Evolutionary conservation across 208 protist genomes (phyloP), one percentile per base, ranked within the genome.

Genomic region (Endotrypanum monterogeii): DNA sequence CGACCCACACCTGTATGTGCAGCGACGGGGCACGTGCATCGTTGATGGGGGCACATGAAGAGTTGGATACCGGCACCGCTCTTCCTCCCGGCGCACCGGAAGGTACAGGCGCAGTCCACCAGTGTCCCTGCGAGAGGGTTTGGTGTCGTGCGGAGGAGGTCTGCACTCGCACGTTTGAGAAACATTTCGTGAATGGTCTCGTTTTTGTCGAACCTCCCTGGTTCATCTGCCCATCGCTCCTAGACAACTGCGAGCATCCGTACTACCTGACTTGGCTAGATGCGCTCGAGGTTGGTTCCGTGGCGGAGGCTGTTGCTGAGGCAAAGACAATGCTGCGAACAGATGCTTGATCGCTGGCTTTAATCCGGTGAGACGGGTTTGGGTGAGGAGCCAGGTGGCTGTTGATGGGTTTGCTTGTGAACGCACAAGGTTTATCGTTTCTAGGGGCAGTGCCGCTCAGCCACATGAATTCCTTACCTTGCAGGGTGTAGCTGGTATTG

Each of bases 181-280:
- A 54, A 73, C 54, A 83, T 66, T 74, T 76, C 23, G 25, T 68
- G 39, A 52, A 83, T 48, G 79, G 74, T 1, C 81, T 79, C 18
- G 86, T 87, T 14, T 91, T 95, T 65, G 72, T 73, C 8, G 84
- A 92, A 46, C 89, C 93, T 23, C 93, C 93, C 73, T 97, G 90
- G 89, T 85, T 83, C 63, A 56, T 91, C 20, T 95, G 89, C 70
- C 62, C 79, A 39, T 25, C 28, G 20, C 65, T 83, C 11, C 81
- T 87, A 32, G 83, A 90, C 60, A 95, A 95, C 76, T 79, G 77
- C 28, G 93, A 97, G 54, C 89, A 95, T 39, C 93, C 93, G 3
- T 81, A 88, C 50, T 93, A 85, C 66, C 12, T 87, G 20, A 68
- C 67, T 54, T 93, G 87, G 90, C 73, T 96, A 9, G 86, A 94